Evolutionary conservation across 1,284 basidiomycete genomes (phyloP), one percentile per base, ranked within the genome.

Genomic region (Leccinum fuscescens): DNA sequence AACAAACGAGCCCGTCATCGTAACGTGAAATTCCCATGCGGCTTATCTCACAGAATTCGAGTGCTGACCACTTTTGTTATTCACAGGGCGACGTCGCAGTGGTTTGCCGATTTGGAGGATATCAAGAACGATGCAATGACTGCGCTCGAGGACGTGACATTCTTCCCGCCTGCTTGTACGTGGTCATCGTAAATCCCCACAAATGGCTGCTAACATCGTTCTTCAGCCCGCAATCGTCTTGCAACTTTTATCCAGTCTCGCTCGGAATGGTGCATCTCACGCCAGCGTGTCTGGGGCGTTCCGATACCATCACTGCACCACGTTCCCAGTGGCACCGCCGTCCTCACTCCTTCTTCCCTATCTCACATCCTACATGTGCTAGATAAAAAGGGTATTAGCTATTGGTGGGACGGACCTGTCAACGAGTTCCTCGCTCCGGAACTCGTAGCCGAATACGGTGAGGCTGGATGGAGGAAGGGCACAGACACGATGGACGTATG

Each of bases 231-330:
- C 27, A 90, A 89, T 57, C 88, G 96, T 3, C 84, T 99, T 4
- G 88, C 93, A 65, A 81, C 94, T 0, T 97, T 95, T 73, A 81
- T 98, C 35, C 81, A 81, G 3, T 90, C 89, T 0, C 92, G 97
- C 4, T 94, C 94, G 0, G 97, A 99, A 77, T 99, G 97, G 97
- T 99, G 97, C 72, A 98, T 99, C 61, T 99, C 96, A 33, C 89
- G 97, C 3, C 97, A 99, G 73, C 90, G 97, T 15, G 90, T 92
- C 15, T 99, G 97, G 97, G 97, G 97, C 33, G 94, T 98, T 1
- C 97, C 97, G 1, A 98, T 99, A 62, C 96, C 96, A 0, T 90
- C 93, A 1, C 77, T 99, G 1, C 86, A 96, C 70, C 87, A 91
- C 66, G 74, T 80, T 1, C 79, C 80, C 1, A 86, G 86, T 1